Base-by-base conservation (phyloP, 2,329 filamentous ascomycete genomes). In the Mollisia scopiformis region DNA sequence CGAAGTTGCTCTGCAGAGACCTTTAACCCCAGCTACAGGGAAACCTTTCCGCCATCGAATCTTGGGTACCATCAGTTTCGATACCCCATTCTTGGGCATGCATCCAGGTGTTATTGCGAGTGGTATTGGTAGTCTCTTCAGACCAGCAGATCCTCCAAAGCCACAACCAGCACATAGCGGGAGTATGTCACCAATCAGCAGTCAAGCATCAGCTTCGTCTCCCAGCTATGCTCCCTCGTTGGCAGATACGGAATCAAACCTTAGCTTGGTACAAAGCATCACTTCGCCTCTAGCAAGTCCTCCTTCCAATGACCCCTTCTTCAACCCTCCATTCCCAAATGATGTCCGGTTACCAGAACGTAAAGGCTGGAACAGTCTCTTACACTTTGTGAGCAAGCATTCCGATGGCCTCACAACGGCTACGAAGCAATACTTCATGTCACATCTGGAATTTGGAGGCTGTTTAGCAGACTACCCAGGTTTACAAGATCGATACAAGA, bases 71-170 rank as follows among this genome's bases (percentile, higher is more conserved):
- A 80, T 97, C 58, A 91, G 90, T 58, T 88, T 96, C 52, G 93
- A 97, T 75, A 90, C 91, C 0, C 93, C 93, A 0, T 92, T 96
- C 61, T 80, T 97, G 6, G 93, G 93, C 3, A 89, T 97, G 72
- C 92, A 97, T 75, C 93, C 92, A 1, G 91, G 93, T 6, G 90
- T 97, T 43, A 85, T 97, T 43, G 84, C 88, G n/a, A 90, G 90
- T 37, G 92, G 93, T 1, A 84, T 96, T 57, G 84, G 88, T 2
- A 94, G 91, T 71, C 81, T 96, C 11, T 95, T 97, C 74, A 79
- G 78, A 35, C 76, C 82, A 27, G 75, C 75, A 31, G 77, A 76
- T 54, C 76, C 78, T 49, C 71, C 72, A 51, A 60, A 57, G 39
- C 53, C 60, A 21, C 51, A 61, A n/a, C 61, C 63, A 33, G 31